A percentile compares a stretch with the other conserved stretches of the same genome.
phyloP scores from a whole-genome alignment of 1,284 basidiomycete genomes.

The Naganishia albida region DNA sequence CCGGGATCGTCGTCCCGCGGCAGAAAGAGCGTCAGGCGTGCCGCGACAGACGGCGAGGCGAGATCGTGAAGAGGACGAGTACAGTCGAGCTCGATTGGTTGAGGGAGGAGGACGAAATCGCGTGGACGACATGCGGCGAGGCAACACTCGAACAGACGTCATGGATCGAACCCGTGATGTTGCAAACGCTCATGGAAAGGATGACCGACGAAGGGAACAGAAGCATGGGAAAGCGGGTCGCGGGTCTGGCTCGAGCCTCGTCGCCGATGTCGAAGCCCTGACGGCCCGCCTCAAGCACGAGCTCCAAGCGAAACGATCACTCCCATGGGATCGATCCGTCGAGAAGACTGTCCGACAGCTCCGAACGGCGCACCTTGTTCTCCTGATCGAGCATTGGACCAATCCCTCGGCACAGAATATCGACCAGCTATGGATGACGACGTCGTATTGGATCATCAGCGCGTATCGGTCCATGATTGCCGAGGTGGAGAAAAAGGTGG shows the following conservation, averaged over 20 bases:
- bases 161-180: too few relatives aligned
- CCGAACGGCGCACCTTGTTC: slow-evolving; percentile 58
- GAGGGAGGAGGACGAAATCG: slow-evolving; percentile 18
- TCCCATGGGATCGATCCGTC: slow-evolving; percentile 25
- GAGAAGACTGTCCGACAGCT: slow-evolving; percentile 9
- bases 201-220: neutral
- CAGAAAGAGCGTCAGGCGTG: neutral
- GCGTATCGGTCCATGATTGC: slow-evolving; percentile 76
- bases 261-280: slow-evolving; percentile 11
- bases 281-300: slow-evolving; percentile 7
- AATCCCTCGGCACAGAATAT: slow-evolving; percentile 75
- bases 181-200: neutral
- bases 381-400: slow-evolving; percentile 73
- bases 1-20: neutral
- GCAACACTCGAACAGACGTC: neutral
- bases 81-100: slow-evolving; percentile 7
- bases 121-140: slow-evolving; percentile 18
- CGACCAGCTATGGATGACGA: slow-evolving; percentile 88
- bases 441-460: slow-evolving; percentile 81
- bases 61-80: slow-evolving; percentile 1
- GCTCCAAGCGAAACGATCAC: neutral
- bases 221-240: neutral
- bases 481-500: slow-evolving; percentile 60
- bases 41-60: neutral
- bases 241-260: slow-evolving; percentile 1